phyloP scores from a whole-genome alignment of 2,329 filamentous ascomycete species.

The Alternaria ethzedia region DNA sequence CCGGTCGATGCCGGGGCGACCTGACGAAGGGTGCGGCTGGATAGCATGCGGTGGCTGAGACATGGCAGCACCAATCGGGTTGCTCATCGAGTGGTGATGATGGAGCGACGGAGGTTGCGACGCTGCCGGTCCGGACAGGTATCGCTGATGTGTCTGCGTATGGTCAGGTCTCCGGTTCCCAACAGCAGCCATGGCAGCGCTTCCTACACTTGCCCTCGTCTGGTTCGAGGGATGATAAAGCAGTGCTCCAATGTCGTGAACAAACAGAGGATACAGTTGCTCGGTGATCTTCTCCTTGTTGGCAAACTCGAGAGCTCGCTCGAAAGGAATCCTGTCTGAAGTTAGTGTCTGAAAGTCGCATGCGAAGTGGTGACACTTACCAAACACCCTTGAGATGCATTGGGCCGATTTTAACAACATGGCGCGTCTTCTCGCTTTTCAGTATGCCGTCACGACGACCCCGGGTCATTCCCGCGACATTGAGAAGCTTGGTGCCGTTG shows the following conservation, averaged over 20 bases:
- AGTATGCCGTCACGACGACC: constrained; percentile 93
- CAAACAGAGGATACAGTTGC: constrained; percentile 91
- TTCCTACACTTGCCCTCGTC: constrained; percentile 77
- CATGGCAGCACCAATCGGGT: constrained; percentile 62
- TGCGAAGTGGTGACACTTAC: constrained; percentile 18
- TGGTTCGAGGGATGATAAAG: constrained; percentile 94
- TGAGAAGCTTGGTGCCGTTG: constrained; percentile 95
- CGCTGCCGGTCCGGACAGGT: constrained; percentile 66
- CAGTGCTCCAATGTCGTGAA: constrained; percentile 93
- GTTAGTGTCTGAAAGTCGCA: constrained; percentile 12
- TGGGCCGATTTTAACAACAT: constrained; percentile 97
- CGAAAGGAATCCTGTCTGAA: constrained; percentile 84
- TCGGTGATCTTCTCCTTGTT: constrained; percentile 99
- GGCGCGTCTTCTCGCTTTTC: constrained; percentile 95
- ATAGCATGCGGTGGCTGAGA: constrained; percentile 73
- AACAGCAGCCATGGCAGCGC: constrained; percentile 75
- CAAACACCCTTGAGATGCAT: constrained; percentile 90
- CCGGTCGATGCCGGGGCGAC: constrained; percentile 74
- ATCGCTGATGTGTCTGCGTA: constrained; percentile 53
- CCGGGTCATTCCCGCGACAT: constrained; percentile 97
- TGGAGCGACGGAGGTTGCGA: constrained; percentile 72
- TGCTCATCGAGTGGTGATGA: constrained; percentile 72
- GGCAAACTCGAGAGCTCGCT: constrained; percentile 95
- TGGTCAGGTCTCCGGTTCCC: constrained; percentile 59
- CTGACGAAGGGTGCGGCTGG: constrained; percentile 62